Evolutionary conservation across 2,329 filamentous ascomycete species (phyloP).

Genomic region (Cytospora paraplurivora): DNA sequence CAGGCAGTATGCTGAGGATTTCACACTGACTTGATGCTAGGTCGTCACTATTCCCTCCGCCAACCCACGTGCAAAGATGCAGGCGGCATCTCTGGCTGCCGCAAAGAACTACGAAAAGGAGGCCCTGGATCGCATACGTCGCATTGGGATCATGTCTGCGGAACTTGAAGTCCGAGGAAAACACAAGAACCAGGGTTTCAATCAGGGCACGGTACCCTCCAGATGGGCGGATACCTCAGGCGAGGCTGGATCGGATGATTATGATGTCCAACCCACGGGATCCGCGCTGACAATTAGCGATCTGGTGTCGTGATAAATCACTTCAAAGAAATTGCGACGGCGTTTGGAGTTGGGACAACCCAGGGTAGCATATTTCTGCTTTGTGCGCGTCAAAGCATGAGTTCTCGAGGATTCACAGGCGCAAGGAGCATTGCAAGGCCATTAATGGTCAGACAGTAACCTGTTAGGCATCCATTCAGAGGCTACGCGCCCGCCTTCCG

Average conservation of each 20-base stretch:
- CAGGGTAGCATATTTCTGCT: not conserved
- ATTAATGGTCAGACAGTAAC: constrained; percentile 1
- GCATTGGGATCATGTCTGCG: constrained; percentile 74
- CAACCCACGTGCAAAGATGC: constrained; percentile 69
- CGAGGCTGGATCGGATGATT: constrained; percentile 4
- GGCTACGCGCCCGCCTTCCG: constrained; percentile 1
- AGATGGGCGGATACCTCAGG: constrained; percentile 8
- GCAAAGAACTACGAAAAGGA: constrained; percentile 73
- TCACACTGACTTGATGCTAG: constrained; percentile 40
- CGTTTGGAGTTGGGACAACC: constrained; percentile 26
- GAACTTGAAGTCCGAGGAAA: constrained; percentile 67
- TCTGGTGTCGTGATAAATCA: constrained; percentile 10
- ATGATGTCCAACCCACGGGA: constrained; percentile 8
- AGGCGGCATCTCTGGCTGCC: constrained; percentile 67
- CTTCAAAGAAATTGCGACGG: constrained; percentile 10
- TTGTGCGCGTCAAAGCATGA: constrained; percentile 9
- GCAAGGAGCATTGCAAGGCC: not conserved
- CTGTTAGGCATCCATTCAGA: not conserved
- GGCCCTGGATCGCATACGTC: constrained; percentile 73
- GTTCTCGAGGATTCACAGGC: not conserved
- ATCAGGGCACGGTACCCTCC: constrained; percentile 5
- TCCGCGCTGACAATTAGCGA: constrained; percentile 3
- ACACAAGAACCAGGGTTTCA: constrained; percentile 16
- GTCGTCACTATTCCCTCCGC: constrained; percentile 72
- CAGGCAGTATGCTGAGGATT: not conserved